Conservation (phyloP, 352 stramenopile genomes). For the Phytophthora boehmeriae region DNA sequence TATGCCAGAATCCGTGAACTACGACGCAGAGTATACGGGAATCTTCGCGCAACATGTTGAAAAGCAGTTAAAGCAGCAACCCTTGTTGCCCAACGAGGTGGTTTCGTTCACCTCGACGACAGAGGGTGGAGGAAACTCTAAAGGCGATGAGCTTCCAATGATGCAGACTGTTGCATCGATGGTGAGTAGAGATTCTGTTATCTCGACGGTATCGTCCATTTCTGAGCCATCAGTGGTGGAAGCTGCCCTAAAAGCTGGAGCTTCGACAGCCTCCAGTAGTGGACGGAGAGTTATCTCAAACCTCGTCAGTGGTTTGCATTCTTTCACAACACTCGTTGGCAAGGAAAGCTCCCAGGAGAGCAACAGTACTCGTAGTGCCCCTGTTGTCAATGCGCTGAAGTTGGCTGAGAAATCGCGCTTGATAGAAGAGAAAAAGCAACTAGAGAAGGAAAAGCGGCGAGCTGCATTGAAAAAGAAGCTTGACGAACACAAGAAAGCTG, state of each 20-base stretch:
- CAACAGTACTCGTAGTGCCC: slow-evolving; percentile 43
- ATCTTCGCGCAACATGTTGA: not conserved
- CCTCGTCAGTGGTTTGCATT: slow-evolving; percentile 76
- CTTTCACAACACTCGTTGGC: slow-evolving; percentile 71
- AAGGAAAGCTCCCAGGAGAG: slow-evolving; percentile 46
- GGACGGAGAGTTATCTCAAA: slow-evolving; percentile 56
- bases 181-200: slow-evolving; percentile 42
- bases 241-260: slow-evolving; percentile 21
- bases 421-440: slow-evolving; percentile 69
- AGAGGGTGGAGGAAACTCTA: not conserved
- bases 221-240: slow-evolving; percentile 43
- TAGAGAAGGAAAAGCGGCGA: slow-evolving; percentile 69
- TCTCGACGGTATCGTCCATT: slow-evolving; percentile 61
- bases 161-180: not conserved
- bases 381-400: slow-evolving; percentile 73
- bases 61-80: slow-evolving; percentile 1
- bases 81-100: not conserved
- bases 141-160: not conserved
- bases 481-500: slow-evolving; percentile 73
- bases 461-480: slow-evolving; percentile 72
- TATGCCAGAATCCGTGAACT: slow-evolving; percentile 4
- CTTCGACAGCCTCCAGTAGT: slow-evolving; percentile 12
- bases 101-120: not conserved
- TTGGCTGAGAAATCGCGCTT: slow-evolving; percentile 68
- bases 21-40: slow-evolving; percentile 1